Evolutionary conservation across 257 asterid species (phyloP).

Genomic region (Galeopsis tetrahit): DNA sequence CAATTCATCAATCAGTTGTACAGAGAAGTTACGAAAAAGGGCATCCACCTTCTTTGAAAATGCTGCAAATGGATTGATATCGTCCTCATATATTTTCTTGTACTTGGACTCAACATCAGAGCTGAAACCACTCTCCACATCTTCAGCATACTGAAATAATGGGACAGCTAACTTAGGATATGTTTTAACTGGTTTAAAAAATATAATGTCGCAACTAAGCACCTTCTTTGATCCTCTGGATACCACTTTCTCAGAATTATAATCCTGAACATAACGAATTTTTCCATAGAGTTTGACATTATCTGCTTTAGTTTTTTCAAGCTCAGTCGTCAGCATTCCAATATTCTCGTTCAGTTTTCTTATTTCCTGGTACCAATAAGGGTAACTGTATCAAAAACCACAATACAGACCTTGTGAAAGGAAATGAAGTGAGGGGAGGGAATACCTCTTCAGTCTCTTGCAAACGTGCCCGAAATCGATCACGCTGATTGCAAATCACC

Average conservation of each 20-base stretch:
- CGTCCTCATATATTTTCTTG: slow-evolving; percentile 97
- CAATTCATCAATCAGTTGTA: not conserved
- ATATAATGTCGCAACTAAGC: slow-evolving; percentile 34
- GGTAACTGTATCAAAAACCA: slow-evolving; percentile 21
- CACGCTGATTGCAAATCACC: slow-evolving; percentile 99
- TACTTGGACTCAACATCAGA: slow-evolving; percentile 99
- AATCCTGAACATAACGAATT: slow-evolving; percentile 98
- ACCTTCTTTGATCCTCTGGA: slow-evolving; percentile 99
- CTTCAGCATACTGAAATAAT: slow-evolving; percentile 80
- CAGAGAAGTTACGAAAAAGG: slow-evolving; percentile 25
- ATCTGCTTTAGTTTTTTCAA: slow-evolving; percentile 95
- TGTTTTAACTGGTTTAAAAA: slow-evolving; percentile 26
- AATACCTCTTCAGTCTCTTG: slow-evolving; percentile 97
- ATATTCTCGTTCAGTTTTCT: slow-evolving; percentile 90
- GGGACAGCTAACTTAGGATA: slow-evolving; percentile 31
- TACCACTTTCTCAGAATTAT: slow-evolving; percentile 90
- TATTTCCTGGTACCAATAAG: slow-evolving; percentile 70
- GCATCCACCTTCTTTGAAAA: slow-evolving; percentile 81
- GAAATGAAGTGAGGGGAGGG: slow-evolving; percentile 9
- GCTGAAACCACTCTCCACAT: slow-evolving; percentile 90
- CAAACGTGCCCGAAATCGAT: slow-evolving; percentile 93
- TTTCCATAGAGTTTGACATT: slow-evolving; percentile 96
- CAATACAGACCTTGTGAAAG: slow-evolving; percentile 12
- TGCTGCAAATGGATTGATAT: slow-evolving; percentile 99
- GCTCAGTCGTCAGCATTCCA: slow-evolving; percentile 76